A percentile compares a stretch with the other conserved stretches of the same genome.
These are phyloP conservation scores for Solanum virginianum DNA, from an alignment of 257 asterid species.

Conservation along the genomic window DNA sequence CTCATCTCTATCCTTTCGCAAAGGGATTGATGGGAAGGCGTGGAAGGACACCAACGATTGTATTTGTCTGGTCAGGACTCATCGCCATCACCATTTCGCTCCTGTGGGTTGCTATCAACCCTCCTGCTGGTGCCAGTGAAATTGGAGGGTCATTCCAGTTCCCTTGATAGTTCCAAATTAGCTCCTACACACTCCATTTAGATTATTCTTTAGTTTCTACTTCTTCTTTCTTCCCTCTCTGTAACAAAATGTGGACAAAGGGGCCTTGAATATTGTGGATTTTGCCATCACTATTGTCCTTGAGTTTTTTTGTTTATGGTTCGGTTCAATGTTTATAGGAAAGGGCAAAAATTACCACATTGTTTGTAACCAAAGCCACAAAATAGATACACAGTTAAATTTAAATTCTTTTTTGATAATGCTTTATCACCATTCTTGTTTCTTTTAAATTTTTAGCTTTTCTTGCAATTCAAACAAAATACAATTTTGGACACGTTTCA, in stretches of 20 bases:
- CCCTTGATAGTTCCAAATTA: conserved; percentile 28
- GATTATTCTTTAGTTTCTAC: neutral
- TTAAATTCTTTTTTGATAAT: neutral
- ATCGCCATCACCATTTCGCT: conserved; percentile 73
- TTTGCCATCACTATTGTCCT: neutral
- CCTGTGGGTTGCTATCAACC: conserved; percentile 70
- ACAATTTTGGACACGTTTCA: neutral
- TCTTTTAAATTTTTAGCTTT: neutral
- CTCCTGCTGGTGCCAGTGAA: conserved; percentile 37
- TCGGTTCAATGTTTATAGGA: neutral
- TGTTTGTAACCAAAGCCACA: neutral
- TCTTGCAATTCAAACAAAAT: neutral
- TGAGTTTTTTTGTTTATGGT: neutral
- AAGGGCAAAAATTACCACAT: neutral
- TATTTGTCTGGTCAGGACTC: conserved; percentile 81
- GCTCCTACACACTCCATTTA: neutral
- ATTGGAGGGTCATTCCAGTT: conserved; percentile 88
- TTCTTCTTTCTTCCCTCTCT: neutral
- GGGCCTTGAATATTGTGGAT: neutral
- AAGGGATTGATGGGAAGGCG: conserved; percentile 79
- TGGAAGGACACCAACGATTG: conserved; percentile 79
- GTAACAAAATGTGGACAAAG: neutral
- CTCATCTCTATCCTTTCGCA: conserved; percentile 70
- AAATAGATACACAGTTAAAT: neutral
- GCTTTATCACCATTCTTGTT: neutral